Base-by-base conservation (phyloP, 371 early-diverging fungal species). In the Smittium culicis region DNA sequence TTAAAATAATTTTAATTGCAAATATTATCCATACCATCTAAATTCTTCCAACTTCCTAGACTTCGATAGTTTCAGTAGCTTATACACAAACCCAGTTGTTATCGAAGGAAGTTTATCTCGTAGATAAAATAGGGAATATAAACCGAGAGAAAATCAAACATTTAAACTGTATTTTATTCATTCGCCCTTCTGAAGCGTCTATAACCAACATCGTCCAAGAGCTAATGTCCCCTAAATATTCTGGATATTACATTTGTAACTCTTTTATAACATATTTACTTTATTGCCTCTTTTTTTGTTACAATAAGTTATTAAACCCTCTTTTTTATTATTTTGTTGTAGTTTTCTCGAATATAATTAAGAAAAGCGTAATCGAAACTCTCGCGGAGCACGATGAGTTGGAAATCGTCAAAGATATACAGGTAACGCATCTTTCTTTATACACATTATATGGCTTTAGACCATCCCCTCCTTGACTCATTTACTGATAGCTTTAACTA, bases 331-430 rank as follows among this genome's bases (percentile, higher is more conserved):
- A 11, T 14, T 59, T 29, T 32, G 28, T 59, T 59, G 11, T 25
- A 59, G 14, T 90, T 70, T 96, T 98, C 72, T 87, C 90, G 70
- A 96, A 96, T 74, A 85, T 88, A 1, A 67, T 96, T 32, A 85
- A 87, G 61, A 95, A 95, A 74, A 83, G 90, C 14, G 81, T 86
- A 67, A 86, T 98, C 34, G 97, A 96, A 73, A 83, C 86, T 31
- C 77, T 96, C 35, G 98, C 98, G 24, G 97, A 98, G 77, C 87
- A 87, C 56, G 98, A 98, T 76, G 91, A 91, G 71, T 86, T 84
- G 68, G 96, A 96, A 77, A 88, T 87, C 20, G 94, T 98, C 31
- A 82, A 91, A 5, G 95, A 94, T 75, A 86, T 98, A 17, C 93
- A 94, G 31, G 67, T 66, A 56, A 81, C 87, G n/a, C n/a, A n/a